phyloP scores from a whole-genome alignment of 306 rosid species.

The Gillenia trifoliata region DNA sequence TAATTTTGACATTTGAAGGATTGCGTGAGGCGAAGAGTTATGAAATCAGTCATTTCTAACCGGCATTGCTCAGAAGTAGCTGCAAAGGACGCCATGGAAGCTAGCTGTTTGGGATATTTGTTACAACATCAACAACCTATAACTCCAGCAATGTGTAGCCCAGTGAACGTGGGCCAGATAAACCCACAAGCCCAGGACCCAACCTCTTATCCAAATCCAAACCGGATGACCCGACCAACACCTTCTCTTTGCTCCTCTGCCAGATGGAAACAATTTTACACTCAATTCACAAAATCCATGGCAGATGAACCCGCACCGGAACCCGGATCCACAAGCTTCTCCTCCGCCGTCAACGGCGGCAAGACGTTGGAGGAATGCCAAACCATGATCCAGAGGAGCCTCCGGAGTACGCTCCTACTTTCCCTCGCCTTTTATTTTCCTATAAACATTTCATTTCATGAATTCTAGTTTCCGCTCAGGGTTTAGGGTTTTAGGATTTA shows the following conservation, averaged over 20 bases:
- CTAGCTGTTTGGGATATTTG: constrained; percentile 88
- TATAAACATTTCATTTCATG: background rate
- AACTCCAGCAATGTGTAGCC: too few relatives aligned
- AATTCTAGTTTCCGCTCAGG: background rate
- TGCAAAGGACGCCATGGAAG: constrained; percentile 85
- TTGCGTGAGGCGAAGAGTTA: constrained; percentile 76
- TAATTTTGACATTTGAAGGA: constrained; percentile 52
- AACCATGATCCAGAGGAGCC: constrained; percentile 57
- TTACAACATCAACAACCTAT: constrained; percentile 38
- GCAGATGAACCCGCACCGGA: constrained; percentile 35
- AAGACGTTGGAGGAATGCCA: constrained; percentile 48
- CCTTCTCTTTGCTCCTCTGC: background rate
- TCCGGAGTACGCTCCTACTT: constrained; percentile 40
- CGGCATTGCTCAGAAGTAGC: constrained; percentile 57
- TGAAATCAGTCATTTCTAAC: constrained; percentile 53
- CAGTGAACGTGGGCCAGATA: too few relatives aligned
- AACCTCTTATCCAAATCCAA: too few relatives aligned
- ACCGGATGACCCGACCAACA: too few relatives aligned
- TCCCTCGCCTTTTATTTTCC: background rate
- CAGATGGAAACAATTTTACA: background rate
- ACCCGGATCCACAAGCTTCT: constrained; percentile 29
- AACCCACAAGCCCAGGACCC: too few relatives aligned
- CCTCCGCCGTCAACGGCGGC: constrained; percentile 31
- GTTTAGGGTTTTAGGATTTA: constrained; percentile 2
- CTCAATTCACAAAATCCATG: constrained; percentile 20